Evolutionary conservation across 805 yeast species (phyloP).

Genomic region (Barnettozyma populi): DNA sequence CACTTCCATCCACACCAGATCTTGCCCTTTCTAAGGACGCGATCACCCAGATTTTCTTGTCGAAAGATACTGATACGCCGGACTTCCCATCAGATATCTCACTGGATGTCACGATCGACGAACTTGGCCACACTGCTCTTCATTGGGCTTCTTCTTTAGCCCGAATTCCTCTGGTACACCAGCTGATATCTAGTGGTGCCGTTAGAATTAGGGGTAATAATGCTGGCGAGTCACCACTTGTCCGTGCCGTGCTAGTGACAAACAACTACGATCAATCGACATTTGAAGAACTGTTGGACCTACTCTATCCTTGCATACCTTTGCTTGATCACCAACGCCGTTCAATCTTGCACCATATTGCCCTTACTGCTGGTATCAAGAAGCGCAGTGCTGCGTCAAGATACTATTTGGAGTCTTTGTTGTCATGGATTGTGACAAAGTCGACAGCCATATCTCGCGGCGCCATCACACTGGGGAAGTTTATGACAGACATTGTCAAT

Average conservation of each 20-base stretch:
- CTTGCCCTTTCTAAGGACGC: conserved; percentile 37
- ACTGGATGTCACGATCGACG: conserved; percentile 86
- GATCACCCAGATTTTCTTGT: conserved; percentile 47
- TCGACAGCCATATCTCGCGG: conserved; percentile 42
- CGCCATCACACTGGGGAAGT: conserved; percentile 45
- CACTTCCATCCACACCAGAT: conserved; percentile 31
- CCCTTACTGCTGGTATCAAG: conserved; percentile 70
- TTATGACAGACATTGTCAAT: conserved; percentile 70
- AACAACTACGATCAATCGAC: conserved; percentile 75
- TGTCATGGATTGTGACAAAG: conserved; percentile 71
- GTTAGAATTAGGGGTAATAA: conserved; percentile 69
- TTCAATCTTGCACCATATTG: conserved; percentile 83
- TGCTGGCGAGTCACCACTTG: conserved; percentile 82
- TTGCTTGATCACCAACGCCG: conserved; percentile 65
- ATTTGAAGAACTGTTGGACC: conserved; percentile 63
- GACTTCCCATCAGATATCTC: conserved; percentile 35
- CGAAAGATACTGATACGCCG: conserved; percentile 32
- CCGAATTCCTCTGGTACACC: conserved; percentile 59
- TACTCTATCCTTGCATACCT: conserved; percentile 69
- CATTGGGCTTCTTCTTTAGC: conserved; percentile 97
- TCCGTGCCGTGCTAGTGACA: conserved; percentile 79
- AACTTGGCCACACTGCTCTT: conserved; percentile 85
- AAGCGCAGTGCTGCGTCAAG: conserved; percentile 69
- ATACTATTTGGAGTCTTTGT: conserved; percentile 63
- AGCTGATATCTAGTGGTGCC: conserved; percentile 63